These are phyloP conservation scores for Apiospora aurea DNA, from an alignment of 2,329 filamentous ascomycete species.

Conservation along the genomic window DNA sequence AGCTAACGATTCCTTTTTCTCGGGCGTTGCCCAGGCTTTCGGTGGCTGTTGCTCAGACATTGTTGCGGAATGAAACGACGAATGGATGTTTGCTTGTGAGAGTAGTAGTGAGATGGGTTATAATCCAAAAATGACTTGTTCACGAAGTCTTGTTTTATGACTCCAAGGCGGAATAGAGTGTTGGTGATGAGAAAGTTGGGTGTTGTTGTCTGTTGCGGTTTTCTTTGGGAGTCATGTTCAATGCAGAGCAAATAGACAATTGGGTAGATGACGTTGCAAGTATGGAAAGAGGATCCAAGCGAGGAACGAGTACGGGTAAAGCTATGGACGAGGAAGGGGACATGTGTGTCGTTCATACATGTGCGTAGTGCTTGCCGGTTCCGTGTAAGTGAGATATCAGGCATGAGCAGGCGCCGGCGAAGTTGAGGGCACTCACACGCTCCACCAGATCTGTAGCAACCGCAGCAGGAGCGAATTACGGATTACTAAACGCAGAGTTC, in stretches of 20 bases:
- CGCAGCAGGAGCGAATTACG: background rate
- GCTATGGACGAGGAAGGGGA: background rate
- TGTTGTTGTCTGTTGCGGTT: too few species aligned
- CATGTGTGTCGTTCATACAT: background rate
- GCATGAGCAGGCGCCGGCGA: background rate
- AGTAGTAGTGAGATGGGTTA: too few species aligned
- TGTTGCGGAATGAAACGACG: background rate
- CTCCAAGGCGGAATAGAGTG: too few species aligned
- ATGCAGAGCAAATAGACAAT: too few species aligned
- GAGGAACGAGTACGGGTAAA: background rate
- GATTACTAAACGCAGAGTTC: too few species aligned
- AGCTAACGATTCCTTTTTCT: background rate
- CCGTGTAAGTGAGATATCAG: background rate
- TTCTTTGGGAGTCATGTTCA: background rate
- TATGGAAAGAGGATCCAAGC: background rate
- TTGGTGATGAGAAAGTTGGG: too few species aligned
- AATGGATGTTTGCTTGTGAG: background rate
- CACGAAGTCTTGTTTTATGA: background rate
- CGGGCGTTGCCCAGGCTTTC: too few species aligned
- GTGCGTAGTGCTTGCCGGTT: background rate
- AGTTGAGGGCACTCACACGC: background rate
- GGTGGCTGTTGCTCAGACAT: background rate
- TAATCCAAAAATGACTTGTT: background rate
- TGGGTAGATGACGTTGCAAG: too few species aligned
- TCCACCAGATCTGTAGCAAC: too few species aligned